Percentiles rank a stretch among this genome's conserved stretches.
phyloP scores from a whole-genome alignment of 2,329 filamentous ascomycete genomes.

The Rhynchosporium agropyri region DNA sequence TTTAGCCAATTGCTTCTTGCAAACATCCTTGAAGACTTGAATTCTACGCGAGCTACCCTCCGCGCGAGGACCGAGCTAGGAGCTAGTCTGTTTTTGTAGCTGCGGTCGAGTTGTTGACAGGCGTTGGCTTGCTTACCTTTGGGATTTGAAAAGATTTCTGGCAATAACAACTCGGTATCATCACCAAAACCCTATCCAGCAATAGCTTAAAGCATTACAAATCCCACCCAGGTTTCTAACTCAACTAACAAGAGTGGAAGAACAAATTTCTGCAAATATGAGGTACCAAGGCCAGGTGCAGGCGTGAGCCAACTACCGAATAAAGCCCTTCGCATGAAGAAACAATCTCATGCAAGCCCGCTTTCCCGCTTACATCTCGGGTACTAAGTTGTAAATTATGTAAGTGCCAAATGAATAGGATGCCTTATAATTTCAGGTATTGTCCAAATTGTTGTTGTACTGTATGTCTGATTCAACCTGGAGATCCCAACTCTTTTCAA shows the following conservation, averaged over 20 bases:
- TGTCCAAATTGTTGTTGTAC: too few relatives aligned
- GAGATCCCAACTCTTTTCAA: too few relatives aligned
- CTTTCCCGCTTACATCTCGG: not conserved
- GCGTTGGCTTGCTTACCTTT: too few relatives aligned
- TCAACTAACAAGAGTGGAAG: not conserved
- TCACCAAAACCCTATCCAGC: not conserved
- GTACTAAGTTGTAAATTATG: not conserved
- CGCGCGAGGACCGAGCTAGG: too few relatives aligned
- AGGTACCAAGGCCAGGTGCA: not conserved
- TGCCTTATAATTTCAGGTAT: not conserved
- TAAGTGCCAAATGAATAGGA: not conserved
- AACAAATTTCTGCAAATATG: slow-evolving; percentile 1
- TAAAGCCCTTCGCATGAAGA: slow-evolving; percentile 3
- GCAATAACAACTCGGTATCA: too few relatives aligned
- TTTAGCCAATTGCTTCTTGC: too few relatives aligned
- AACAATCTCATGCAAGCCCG: slow-evolving; percentile 5
- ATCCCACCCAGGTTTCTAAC: not conserved
- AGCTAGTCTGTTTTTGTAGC: too few relatives aligned
- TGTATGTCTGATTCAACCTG: too few relatives aligned
- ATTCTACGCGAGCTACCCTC: too few relatives aligned
- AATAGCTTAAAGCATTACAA: not conserved
- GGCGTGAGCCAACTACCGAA: not conserved
- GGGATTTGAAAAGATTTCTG: too few relatives aligned
- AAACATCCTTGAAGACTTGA: too few relatives aligned
- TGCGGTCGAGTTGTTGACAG: too few relatives aligned